phyloP scores from a whole-genome alignment of 2,329 filamentous ascomycete genomes.

The Arthroderma uncinatum region DNA sequence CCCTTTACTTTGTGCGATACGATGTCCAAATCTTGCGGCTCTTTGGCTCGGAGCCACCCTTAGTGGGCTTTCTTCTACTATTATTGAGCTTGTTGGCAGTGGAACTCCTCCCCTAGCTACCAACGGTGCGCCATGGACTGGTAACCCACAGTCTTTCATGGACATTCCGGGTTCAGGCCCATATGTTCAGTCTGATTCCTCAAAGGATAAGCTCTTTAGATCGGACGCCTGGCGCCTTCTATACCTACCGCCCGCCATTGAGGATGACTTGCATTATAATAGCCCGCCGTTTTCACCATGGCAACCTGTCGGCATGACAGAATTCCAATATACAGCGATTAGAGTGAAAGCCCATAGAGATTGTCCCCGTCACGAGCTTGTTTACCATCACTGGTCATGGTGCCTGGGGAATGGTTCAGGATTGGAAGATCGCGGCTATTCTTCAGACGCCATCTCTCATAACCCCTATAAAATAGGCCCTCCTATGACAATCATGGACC shows the following conservation, averaged over 20 bases:
- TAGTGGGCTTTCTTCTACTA: constrained; percentile 4
- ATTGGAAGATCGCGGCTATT: constrained; percentile 1
- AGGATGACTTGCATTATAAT: constrained; percentile 9
- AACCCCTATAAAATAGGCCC: neutral
- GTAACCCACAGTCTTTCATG: constrained; percentile 8
- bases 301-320: constrained; percentile 1
- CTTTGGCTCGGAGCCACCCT: constrained; percentile 7
- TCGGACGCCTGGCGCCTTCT: constrained; percentile 8
- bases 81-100: neutral
- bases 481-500: neutral
- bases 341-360: neutral
- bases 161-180: constrained; percentile 6
- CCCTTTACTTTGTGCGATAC: constrained; percentile 5
- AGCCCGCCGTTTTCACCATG: constrained; percentile 7
- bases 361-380: neutral
- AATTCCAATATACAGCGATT: neutral
- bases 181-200: constrained; percentile 6
- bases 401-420: neutral
- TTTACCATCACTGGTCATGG: constrained; percentile 6
- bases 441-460: neutral
- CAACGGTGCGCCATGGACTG: constrained; percentile 6
- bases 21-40: neutral
- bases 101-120: constrained; percentile 4
- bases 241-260: constrained; percentile 7
- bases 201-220: constrained; percentile 3